Conservation (phyloP, 148 eudicot species). For the Cornus controversa region DNA sequence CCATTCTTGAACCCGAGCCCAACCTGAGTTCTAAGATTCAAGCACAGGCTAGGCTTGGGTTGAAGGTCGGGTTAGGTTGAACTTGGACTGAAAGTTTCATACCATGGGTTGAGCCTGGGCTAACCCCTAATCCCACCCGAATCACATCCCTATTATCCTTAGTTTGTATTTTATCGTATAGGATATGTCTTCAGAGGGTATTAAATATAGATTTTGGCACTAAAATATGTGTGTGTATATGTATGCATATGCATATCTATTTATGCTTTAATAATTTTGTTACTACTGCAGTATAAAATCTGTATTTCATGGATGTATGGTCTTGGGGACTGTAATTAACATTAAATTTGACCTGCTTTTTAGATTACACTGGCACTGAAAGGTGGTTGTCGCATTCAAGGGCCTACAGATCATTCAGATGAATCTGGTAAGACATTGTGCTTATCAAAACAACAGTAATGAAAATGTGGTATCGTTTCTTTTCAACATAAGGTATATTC, state of each 20-base stretch:
- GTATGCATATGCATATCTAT: not conserved
- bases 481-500: no score
- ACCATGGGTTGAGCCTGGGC: no score
- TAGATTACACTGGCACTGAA: not conserved
- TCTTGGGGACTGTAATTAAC: not conserved
- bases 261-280: not conserved
- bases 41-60: no score
- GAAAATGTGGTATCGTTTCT: not conserved
- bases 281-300: not conserved
- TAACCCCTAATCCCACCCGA: no score
- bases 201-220: not conserved
- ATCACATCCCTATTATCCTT: no score
- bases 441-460: no score
- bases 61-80: no score
- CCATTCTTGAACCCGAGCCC: no score
- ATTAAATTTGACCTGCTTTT: conserved; percentile 2
- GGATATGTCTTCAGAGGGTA: not conserved
- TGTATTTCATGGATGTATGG: not conserved
- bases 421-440: not conserved
- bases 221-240: not conserved
- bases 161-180: not conserved
- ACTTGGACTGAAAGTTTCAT: no score
- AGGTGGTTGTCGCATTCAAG: not conserved
- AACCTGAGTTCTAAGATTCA: no score
- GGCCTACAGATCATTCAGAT: not conserved